A percentile compares a stretch with the other conserved stretches of the same genome.
Conservation (phyloP, 2,329 filamentous ascomycete species). For the Xylaria sp. region DNA sequence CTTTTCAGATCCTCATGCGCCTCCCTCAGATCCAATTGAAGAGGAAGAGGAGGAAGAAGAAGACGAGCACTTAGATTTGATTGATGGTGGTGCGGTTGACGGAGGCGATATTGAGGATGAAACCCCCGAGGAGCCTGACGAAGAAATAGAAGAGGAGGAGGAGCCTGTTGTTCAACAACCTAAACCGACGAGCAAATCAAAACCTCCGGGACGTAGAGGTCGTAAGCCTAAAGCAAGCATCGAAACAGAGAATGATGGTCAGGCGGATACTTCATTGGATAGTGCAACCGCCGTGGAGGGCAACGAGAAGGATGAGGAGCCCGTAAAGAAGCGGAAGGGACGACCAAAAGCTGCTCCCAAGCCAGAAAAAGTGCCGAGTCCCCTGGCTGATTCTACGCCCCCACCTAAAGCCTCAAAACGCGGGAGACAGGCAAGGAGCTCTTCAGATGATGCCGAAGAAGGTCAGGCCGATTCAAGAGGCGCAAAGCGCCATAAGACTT, state of each 20-base stretch:
- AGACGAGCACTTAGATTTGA: conserved; percentile 43
- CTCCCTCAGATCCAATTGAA: conserved; percentile 31
- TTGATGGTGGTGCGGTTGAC: conserved; percentile 44
- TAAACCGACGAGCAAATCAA: conserved; percentile 44
- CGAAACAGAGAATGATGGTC: conserved; percentile 39
- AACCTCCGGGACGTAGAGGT: conserved; percentile 41
- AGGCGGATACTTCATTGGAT: conserved; percentile 32
- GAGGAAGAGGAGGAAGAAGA: conserved; percentile 38
- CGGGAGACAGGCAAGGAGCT: conserved; percentile 40
- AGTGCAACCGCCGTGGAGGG: conserved; percentile 25
- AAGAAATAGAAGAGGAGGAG: conserved; percentile 45
- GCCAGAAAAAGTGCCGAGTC: conserved; percentile 34
- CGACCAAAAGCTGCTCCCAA: conserved; percentile 42
- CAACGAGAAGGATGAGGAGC: conserved; percentile 42
- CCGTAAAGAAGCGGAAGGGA: conserved; percentile 46
- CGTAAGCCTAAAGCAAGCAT: conserved; percentile 45
- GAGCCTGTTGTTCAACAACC: conserved; percentile 36
- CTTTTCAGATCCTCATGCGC: conserved; percentile 25
- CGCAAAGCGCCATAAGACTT: conserved; percentile 44
- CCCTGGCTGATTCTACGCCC: conserved; percentile 25
- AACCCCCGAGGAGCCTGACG: conserved; percentile 32
- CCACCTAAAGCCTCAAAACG: conserved; percentile 42
- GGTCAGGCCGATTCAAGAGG: conserved; percentile 40
- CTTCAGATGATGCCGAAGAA: conserved; percentile 39
- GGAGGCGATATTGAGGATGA: conserved; percentile 26